Percentiles rank a stretch among this genome's conserved stretches.
phyloP scores from a whole-genome alignment of 2,329 filamentous ascomycete genomes.

The Sarocladium oryzae region DNA sequence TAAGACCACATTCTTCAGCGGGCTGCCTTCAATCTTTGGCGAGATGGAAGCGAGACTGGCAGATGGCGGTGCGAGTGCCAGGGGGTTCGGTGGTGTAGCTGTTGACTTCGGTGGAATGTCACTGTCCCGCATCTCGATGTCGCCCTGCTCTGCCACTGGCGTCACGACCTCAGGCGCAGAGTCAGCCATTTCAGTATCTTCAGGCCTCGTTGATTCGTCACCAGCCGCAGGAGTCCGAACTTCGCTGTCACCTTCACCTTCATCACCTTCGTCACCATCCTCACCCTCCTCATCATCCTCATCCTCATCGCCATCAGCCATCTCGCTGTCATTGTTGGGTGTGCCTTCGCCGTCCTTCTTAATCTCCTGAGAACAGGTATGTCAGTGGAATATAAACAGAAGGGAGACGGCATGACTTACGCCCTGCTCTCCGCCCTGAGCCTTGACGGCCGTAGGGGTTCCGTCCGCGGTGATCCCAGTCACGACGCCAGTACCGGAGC shows the following conservation, averaged over 20 bases:
- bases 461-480: constrained; percentile 28
- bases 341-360: constrained; percentile 13
- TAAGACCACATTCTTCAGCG: constrained; percentile 44
- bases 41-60: constrained; percentile 21
- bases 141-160: constrained; percentile 11
- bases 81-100: constrained; percentile 20
- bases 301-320: constrained; percentile 44
- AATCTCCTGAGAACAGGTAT: neutral
- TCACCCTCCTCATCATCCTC: constrained; percentile 21
- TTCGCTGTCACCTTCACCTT: constrained; percentile 40
- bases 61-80: constrained; percentile 25
- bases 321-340: constrained; percentile 38
- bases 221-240: constrained; percentile 33
- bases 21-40: constrained; percentile 41
- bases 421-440: constrained; percentile 30
- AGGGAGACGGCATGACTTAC: constrained; percentile 22
- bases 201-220: constrained; percentile 24
- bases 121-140: constrained; percentile 22
- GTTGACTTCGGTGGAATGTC: constrained; percentile 17
- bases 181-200: constrained; percentile 30
- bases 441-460: constrained; percentile 30
- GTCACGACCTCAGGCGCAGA: constrained; percentile 16
- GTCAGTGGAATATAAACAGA: neutral
- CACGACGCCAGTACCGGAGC: constrained; percentile 23
- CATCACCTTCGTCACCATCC: constrained; percentile 41